Conservation (phyloP, 768 basidiomycete species). For the Leccinum incarnatum region DNA sequence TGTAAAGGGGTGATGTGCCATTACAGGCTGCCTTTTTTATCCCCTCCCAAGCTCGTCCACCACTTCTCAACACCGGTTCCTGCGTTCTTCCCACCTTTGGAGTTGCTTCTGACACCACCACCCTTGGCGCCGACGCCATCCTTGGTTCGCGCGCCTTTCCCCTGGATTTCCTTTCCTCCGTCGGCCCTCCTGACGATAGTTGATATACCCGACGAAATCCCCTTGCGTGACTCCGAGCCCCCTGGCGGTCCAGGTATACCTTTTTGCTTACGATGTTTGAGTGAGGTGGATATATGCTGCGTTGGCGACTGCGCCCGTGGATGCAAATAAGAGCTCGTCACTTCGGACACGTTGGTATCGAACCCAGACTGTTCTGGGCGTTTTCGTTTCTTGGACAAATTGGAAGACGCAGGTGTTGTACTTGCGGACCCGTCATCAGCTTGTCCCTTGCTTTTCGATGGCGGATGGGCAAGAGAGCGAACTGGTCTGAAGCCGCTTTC, state of each 20-base stretch:
- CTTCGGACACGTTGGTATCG: not conserved
- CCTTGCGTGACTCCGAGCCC: constrained; percentile 37
- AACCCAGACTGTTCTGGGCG: not conserved
- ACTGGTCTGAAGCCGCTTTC: constrained; percentile 46
- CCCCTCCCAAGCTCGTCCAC: constrained; percentile 44
- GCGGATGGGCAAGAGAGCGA: not conserved
- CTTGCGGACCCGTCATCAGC: not conserved
- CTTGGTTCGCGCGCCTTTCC: not conserved
- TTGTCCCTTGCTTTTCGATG: not conserved
- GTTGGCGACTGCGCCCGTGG: not conserved
- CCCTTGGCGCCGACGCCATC: constrained; percentile 13
- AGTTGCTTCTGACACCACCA: not conserved
- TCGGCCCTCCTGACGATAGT: constrained; percentile 41
- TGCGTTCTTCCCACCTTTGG: not conserved
- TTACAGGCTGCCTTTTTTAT: constrained; percentile 8
- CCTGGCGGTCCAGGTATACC: not conserved
- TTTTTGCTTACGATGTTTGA: not conserved
- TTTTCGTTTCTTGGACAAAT: constrained; percentile 17
- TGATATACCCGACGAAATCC: constrained; percentile 61
- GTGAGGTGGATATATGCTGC: not conserved
- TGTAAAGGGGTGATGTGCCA: not conserved
- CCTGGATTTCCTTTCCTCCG: constrained; percentile 11
- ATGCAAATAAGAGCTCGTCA: not conserved
- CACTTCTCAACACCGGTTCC: constrained; percentile 29
- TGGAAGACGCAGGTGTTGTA: not conserved